phyloP scores from a whole-genome alignment of 176 grass and related monocot species.

The Pontederia crassipes region DNA sequence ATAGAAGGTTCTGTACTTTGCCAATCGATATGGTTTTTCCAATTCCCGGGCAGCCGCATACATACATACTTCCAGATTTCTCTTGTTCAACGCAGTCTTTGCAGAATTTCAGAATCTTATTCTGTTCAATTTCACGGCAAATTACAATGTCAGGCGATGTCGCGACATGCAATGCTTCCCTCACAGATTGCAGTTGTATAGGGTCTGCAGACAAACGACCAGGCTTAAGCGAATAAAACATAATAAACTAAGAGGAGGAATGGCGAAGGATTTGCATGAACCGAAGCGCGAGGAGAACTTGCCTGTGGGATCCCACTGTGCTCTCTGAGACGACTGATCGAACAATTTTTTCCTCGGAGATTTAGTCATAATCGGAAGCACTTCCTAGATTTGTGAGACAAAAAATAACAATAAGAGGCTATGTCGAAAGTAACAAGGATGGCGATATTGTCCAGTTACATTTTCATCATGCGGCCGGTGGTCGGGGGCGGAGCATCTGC shows the following conservation, averaged over 20 bases:
- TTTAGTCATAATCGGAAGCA: too few relatives aligned
- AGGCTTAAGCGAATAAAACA: too few relatives aligned
- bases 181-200: constrained; percentile 57
- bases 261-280: too few relatives aligned
- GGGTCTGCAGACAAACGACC: constrained; percentile 35
- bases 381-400: not conserved
- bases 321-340: too few relatives aligned
- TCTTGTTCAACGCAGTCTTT: constrained; percentile 44
- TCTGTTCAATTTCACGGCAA: constrained; percentile 71
- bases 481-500: too few relatives aligned
- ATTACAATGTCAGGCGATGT: constrained; percentile 49
- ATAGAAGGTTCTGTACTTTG: constrained; percentile 47
- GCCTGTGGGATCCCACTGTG: too few relatives aligned
- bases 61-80: constrained; percentile 61
- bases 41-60: constrained; percentile 75
- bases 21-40: constrained; percentile 81
- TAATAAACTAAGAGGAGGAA: too few relatives aligned
- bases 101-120: constrained; percentile 58
- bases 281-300: too few relatives aligned
- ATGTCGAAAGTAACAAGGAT: too few relatives aligned
- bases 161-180: constrained; percentile 67
- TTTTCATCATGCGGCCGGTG: too few relatives aligned
- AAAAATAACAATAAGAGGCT: not conserved
- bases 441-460: too few relatives aligned
- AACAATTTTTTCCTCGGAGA: too few relatives aligned